These are phyloP conservation scores for Pichia phayaonensis DNA, from an alignment of 805 yeast species.

Conservation along the genomic window DNA sequence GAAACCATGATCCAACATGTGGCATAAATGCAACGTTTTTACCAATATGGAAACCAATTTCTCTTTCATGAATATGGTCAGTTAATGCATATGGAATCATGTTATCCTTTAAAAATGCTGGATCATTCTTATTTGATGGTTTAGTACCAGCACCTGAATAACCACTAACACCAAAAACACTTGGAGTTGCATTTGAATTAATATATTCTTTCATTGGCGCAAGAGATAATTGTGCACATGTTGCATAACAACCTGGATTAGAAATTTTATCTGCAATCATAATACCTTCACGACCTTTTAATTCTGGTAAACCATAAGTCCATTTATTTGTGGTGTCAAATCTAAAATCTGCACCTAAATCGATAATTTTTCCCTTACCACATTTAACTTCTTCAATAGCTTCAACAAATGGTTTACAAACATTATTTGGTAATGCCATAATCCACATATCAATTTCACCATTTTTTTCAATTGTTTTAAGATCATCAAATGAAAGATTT, in stretches of 20 bases:
- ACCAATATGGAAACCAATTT: slow-evolving; percentile 77
- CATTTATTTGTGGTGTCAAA: slow-evolving; percentile 85
- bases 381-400: slow-evolving; percentile 58
- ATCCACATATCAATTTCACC: slow-evolving; percentile 93
- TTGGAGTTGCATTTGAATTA: slow-evolving; percentile 57
- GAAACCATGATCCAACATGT: slow-evolving; percentile 99
- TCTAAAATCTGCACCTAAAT: slow-evolving; percentile 92
- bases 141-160: slow-evolving; percentile 99
- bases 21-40: slow-evolving; percentile 83
- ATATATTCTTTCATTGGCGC: slow-evolving; percentile 67
- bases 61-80: slow-evolving; percentile 95
- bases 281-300: slow-evolving; percentile 60
- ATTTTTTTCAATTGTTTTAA: slow-evolving; percentile 64
- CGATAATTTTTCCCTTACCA: slow-evolving; percentile 77
- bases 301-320: slow-evolving; percentile 94
- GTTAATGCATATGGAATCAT: slow-evolving; percentile 92
- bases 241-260: slow-evolving; percentile 99
- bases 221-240: slow-evolving; percentile 91
- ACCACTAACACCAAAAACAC: slow-evolving; percentile 93
- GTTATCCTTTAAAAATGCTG: slow-evolving; percentile 65
- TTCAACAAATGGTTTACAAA: slow-evolving; percentile 80
- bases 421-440: slow-evolving; percentile 98
- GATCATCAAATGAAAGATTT: slow-evolving; percentile 82
- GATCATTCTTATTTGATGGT: slow-evolving; percentile 93
- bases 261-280: slow-evolving; percentile 74